Base-by-base conservation (phyloP, 2,329 filamentous ascomycete genomes). In the Pseudogymnoascus sp. region DNA sequence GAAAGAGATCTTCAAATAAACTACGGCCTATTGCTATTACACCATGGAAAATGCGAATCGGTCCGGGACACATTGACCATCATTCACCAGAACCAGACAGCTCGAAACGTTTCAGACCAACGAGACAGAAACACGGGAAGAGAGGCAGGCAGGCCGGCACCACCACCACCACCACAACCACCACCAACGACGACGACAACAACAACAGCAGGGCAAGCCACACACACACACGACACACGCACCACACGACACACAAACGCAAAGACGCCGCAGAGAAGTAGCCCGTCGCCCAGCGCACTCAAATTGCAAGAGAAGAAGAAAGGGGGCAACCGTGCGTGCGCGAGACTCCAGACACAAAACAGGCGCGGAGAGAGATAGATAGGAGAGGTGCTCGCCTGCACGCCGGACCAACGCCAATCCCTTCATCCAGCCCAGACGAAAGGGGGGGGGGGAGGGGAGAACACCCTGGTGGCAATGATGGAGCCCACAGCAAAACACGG, bases 1-100 rank as follows among this genome's bases (percentile, higher is more conserved):
- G 29, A 64, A 71, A 71, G 70, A 66, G 66, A 72, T 69, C 68
- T 73, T 70, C 72, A 71, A 64, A 71, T 73, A 71, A 72, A 74
- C 71, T 73, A 73, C 71, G 71, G 51, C 72, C 71, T 73, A 72
- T 74, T 73, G 72, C 73, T 74, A 74, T 74, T 73, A 74, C 72
- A 74, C 70, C 71, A 66, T 73, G 73, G 69, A 73, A 69, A 73
- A 73, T 73, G 70, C 71, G 69, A 68, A 71, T 57, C 51, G 26
- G n/a, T 57, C 51, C 51, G 29, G 51, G 51, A 57, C 51, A 57
- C 51, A 57, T 57, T 34, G 51, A 57, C 51, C 51, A 34, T 34
- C 51, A 57, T 18, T 57, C 51, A 57, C 51, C 47, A 34, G 29
- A 31, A 21, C 21, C 29, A 8, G 29, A 31, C 51, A 57, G 51